Conservation (phyloP, 805 yeast genomes). For the Debaryomyces maramus region DNA sequence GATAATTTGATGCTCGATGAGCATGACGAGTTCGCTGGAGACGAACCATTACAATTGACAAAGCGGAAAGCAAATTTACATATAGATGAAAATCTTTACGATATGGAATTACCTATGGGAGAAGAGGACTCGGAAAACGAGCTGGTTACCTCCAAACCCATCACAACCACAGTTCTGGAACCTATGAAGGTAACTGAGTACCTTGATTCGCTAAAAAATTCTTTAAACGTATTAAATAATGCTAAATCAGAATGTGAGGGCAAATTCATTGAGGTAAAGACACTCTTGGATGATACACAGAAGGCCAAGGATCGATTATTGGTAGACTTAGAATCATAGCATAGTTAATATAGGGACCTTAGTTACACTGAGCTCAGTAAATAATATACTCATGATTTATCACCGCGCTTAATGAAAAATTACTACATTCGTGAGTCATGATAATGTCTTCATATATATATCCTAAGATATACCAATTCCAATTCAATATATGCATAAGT, state of each 20-base stretch:
- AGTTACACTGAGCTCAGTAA: background rate
- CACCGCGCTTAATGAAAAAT: conserved; percentile 13
- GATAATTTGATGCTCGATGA: conserved; percentile 9
- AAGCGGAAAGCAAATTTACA: background rate
- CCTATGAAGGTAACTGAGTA: background rate
- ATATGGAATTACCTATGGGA: conserved; percentile 6
- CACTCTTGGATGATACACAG: background rate
- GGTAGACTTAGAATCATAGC: background rate
- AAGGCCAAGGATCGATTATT: conserved; percentile 1
- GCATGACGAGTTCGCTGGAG: conserved; percentile 7
- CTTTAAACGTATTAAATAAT: background rate
- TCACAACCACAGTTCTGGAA: background rate
- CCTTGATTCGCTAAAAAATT: conserved; percentile 1
- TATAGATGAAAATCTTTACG: conserved; percentile 9
- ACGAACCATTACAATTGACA: conserved; percentile 5
- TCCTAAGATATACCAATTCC: background rate
- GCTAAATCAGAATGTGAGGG: background rate
- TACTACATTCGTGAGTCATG: conserved; percentile 12
- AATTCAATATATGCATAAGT: background rate
- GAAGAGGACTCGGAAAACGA: conserved; percentile 1
- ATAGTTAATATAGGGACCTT: background rate
- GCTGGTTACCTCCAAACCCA: background rate
- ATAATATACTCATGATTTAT: conserved; percentile 5
- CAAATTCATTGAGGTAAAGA: background rate
- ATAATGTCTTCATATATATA: background rate